These are phyloP conservation scores for Dichotomopilus funicola DNA, from an alignment of 2,329 filamentous ascomycete species.

Conservation along the genomic window DNA sequence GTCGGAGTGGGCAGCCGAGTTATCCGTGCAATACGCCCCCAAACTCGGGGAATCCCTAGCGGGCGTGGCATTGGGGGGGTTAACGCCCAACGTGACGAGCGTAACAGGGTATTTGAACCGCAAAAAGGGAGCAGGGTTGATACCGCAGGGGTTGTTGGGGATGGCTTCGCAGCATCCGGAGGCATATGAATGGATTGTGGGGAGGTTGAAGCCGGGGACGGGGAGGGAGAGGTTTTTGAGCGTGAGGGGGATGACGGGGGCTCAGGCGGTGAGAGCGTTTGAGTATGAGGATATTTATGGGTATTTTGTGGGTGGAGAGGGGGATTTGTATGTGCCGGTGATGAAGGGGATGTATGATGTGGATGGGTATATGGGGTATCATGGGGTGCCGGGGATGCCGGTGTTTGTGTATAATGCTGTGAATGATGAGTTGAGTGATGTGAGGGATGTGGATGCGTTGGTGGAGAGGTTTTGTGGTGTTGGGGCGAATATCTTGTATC, in stretches of 20 bases:
- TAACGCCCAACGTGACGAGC: slow-evolving; percentile 35
- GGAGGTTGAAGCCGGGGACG: slow-evolving; percentile 26
- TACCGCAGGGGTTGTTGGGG: slow-evolving; percentile 30
- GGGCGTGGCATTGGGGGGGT: slow-evolving; percentile 41
- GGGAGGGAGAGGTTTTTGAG: slow-evolving; percentile 32
- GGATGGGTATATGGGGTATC: slow-evolving; percentile 31
- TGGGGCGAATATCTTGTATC: slow-evolving; percentile 39
- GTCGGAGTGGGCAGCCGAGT: slow-evolving; percentile 43
- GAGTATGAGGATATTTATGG: slow-evolving; percentile 31
- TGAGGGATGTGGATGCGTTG: slow-evolving; percentile 37
- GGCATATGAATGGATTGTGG: slow-evolving; percentile 23
- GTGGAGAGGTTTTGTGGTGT: slow-evolving; percentile 34
- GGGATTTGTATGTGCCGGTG: slow-evolving; percentile 21
- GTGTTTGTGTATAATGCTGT: slow-evolving; percentile 42
- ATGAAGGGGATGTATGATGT: slow-evolving; percentile 24
- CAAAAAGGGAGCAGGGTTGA: slow-evolving; percentile 29
- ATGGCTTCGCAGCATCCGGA: slow-evolving; percentile 31
- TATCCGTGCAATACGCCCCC: slow-evolving; percentile 42
- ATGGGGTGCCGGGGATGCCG: slow-evolving; percentile 40
- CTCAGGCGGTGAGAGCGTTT: slow-evolving; percentile 25
- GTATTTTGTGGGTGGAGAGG: slow-evolving; percentile 36
- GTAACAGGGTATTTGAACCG: slow-evolving; percentile 31
- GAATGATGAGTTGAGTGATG: slow-evolving; percentile 35
- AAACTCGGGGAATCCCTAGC: slow-evolving; percentile 35
- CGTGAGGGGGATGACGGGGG: slow-evolving; percentile 24